phyloP scores from a whole-genome alignment of 192 early-diverging fungal genomes.

The Thoreauomyces humboldtii region DNA sequence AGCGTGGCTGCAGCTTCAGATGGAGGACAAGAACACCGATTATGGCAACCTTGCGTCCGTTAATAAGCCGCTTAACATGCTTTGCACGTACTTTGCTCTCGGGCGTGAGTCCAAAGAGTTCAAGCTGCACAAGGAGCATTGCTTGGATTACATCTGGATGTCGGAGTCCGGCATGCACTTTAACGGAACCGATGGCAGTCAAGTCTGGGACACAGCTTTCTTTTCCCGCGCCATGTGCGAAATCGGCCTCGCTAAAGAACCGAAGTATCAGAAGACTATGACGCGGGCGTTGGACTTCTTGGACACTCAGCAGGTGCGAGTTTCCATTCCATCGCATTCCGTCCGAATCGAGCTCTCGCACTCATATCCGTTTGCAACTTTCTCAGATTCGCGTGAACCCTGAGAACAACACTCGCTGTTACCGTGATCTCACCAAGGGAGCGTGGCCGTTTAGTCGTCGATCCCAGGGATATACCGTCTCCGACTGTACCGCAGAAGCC shows the following conservation, averaged over 20 bases:
- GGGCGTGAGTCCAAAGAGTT: slow-evolving; percentile 82
- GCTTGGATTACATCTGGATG: slow-evolving; percentile 93
- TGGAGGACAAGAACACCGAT: slow-evolving; percentile 87
- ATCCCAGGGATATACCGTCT: slow-evolving; percentile 92
- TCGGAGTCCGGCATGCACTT: slow-evolving; percentile 85
- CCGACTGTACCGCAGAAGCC: slow-evolving; percentile 92
- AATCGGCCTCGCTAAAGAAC: slow-evolving; percentile 58
- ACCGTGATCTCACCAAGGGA: slow-evolving; percentile 82
- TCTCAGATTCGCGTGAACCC: slow-evolving; percentile 79
- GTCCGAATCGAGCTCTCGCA: neutral
- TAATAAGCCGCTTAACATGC: slow-evolving; percentile 90
- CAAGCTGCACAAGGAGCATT: slow-evolving; percentile 64
- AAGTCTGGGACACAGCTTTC: slow-evolving; percentile 95
- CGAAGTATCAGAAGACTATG: slow-evolving; percentile 68
- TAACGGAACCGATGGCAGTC: slow-evolving; percentile 95
- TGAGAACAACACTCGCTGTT: slow-evolving; percentile 62
- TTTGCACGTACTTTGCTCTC: slow-evolving; percentile 80
- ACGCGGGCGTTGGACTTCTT: slow-evolving; percentile 74
- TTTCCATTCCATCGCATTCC: neutral
- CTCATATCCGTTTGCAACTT: too few relatives aligned
- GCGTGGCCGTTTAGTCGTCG: slow-evolving; percentile 97
- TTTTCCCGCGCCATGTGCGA: slow-evolving; percentile 82
- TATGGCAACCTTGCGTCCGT: slow-evolving; percentile 89
- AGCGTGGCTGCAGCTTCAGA: slow-evolving; percentile 75
- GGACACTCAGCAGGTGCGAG: slow-evolving; percentile 70